phyloP scores from a whole-genome alignment of 2,329 filamentous ascomycete species.

The Beauveria asiatica region DNA sequence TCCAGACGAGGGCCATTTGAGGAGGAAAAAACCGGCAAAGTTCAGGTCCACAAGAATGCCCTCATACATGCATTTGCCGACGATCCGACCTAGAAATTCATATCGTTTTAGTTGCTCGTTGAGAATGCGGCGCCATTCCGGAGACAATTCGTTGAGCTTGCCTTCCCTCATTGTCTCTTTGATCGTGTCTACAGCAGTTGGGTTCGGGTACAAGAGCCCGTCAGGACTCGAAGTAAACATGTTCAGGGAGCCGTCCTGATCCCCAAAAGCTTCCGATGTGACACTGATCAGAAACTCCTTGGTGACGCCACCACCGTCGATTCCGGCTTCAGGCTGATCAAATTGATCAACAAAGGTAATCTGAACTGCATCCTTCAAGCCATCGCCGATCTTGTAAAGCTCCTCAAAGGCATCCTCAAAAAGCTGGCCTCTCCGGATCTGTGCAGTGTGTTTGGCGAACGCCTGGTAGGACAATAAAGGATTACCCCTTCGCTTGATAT shows the following conservation, averaged over 20 bases:
- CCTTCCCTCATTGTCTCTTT: constrained; percentile 46
- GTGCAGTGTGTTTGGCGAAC: constrained; percentile 60
- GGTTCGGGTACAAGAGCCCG: constrained; percentile 83
- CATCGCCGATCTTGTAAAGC: constrained; percentile 74
- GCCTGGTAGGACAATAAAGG: constrained; percentile 19
- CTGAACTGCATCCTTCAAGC: constrained; percentile 88
- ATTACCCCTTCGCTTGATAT: constrained; percentile 32
- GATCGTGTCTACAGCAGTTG: constrained; percentile 62
- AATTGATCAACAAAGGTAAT: constrained; percentile 95
- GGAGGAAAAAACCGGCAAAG: constrained; percentile 91
- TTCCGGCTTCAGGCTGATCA: constrained; percentile 77
- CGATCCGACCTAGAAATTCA: constrained; percentile 85
- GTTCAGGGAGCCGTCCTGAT: constrained; percentile 32
- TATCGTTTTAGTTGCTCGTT: constrained; percentile 61
- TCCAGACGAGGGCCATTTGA: constrained; percentile 83
- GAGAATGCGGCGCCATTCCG: constrained; percentile 49
- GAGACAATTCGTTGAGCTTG: constrained; percentile 43
- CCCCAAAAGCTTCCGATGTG: constrained; percentile 72
- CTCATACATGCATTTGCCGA: constrained; percentile 96
- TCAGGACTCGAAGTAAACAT: constrained; percentile 81
- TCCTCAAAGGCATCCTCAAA: constrained; percentile 81
- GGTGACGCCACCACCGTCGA: constrained; percentile 93
- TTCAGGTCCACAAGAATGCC: constrained; percentile 88
- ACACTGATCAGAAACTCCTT: constrained; percentile 93
- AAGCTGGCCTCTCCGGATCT: constrained; percentile 67